phyloP scores from a whole-genome alignment of 2,329 filamentous ascomycete genomes.

The Nigrospora osmanthi region DNA sequence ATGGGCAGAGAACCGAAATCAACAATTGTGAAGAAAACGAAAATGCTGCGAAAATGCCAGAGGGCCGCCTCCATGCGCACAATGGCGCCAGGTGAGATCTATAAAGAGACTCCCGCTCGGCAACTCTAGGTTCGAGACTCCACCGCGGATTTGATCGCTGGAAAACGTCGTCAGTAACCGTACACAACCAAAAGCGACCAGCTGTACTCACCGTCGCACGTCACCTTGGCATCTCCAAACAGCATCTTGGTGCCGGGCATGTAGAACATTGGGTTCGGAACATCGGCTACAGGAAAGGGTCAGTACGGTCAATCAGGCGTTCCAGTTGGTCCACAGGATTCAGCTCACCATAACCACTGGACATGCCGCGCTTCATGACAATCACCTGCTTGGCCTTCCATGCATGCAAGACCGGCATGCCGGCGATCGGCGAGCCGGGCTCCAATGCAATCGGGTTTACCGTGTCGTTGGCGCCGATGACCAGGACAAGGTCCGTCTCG shows the following conservation, averaged over 20 bases:
- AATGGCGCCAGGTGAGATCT: background rate
- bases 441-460: constrained; percentile 87
- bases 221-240: constrained; percentile 81
- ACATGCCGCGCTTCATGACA: constrained; percentile 89
- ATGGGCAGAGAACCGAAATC: background rate
- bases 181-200: constrained; percentile 2
- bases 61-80: too few species aligned
- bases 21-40: background rate
- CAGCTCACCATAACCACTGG: constrained; percentile 70
- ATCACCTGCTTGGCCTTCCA: constrained; percentile 94
- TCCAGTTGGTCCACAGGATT: background rate
- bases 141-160: constrained; percentile 33
- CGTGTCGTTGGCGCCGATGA: constrained; percentile 89
- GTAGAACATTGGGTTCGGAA: constrained; percentile 90
- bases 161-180: background rate
- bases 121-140: constrained; percentile 20
- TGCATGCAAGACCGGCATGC: constrained; percentile 86
- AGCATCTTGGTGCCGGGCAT: constrained; percentile 87
- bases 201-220: constrained; percentile 60
- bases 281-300: constrained; percentile 54
- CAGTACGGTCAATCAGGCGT: too few species aligned
- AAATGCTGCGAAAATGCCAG: background rate
- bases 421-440: constrained; percentile 74
- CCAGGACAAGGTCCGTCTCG: constrained; percentile 78
- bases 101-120: background rate